phyloP scores from a whole-genome alignment of 2,329 filamentous ascomycete genomes.

The Epichloe gansuensis region DNA sequence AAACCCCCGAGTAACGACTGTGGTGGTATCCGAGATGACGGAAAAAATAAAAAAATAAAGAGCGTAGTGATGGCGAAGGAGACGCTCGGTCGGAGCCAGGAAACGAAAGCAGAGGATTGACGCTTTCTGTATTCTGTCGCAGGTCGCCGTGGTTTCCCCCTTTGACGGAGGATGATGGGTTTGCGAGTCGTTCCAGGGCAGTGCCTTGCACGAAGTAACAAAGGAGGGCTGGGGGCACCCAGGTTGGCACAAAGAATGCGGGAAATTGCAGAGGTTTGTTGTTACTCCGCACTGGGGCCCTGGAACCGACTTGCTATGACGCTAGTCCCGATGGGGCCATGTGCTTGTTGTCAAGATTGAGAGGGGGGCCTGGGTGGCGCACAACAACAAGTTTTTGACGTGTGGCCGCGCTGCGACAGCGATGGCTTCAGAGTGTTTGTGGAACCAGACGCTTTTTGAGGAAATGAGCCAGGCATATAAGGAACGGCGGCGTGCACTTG shows the following conservation, averaged over 20 bases:
- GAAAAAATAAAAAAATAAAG: constrained; percentile 6
- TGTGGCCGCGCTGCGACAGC: not conserved
- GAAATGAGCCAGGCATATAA: not conserved
- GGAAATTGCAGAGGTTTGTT: constrained; percentile 26
- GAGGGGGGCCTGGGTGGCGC: constrained; percentile 1
- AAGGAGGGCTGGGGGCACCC: constrained; percentile 6
- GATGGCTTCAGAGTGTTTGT: not conserved
- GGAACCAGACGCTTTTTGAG: not conserved
- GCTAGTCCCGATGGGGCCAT: constrained; percentile 9
- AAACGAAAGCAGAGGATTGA: constrained; percentile 4
- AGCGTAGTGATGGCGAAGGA: constrained; percentile 8
- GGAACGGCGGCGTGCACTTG: too few species aligned
- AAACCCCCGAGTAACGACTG: constrained; percentile 1
- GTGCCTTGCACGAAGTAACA: constrained; percentile 3
- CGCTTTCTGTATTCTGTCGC: constrained; percentile 1
- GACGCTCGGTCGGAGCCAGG: constrained; percentile 1
- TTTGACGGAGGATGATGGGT: constrained; percentile 5
- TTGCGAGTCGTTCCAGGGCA: not conserved
- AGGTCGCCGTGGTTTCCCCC: constrained; percentile 4
- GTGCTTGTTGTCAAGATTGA: not conserved
- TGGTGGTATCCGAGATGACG: not conserved
- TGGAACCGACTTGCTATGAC: constrained; percentile 9
- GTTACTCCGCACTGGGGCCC: constrained; percentile 11
- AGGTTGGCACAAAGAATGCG: constrained; percentile 17
- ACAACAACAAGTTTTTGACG: not conserved